These are phyloP conservation scores for Alternaria incomplexa DNA, from an alignment of 2,329 filamentous ascomycete species.

Conservation along the genomic window DNA sequence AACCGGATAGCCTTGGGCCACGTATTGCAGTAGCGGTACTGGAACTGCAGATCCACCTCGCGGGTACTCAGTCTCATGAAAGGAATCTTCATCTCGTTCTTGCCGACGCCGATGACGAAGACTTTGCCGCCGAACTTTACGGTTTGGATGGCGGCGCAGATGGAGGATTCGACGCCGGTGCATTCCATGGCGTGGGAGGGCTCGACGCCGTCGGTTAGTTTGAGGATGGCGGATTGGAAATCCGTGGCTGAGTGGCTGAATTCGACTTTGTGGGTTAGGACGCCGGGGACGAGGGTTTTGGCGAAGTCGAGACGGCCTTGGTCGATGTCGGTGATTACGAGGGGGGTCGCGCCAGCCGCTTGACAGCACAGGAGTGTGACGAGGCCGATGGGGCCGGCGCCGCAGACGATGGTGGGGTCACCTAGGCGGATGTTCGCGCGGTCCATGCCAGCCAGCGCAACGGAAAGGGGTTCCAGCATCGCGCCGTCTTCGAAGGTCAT, in stretches of 20 bases:
- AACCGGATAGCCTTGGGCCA: constrained; percentile 94
- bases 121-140: constrained; percentile 96
- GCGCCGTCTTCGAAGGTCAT: constrained; percentile 93
- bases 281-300: constrained; percentile 78
- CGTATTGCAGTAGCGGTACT: constrained; percentile 95
- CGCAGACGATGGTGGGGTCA: constrained; percentile 87
- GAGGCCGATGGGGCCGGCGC: constrained; percentile 91
- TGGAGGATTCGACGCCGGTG: constrained; percentile 90
- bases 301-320: constrained; percentile 84
- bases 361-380: constrained; percentile 80
- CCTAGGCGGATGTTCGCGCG: constrained; percentile 80
- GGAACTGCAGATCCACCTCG: constrained; percentile 94
- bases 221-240: constrained; percentile 71
- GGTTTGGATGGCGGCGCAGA: constrained; percentile 84
- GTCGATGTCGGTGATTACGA: constrained; percentile 95
- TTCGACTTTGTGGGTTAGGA: constrained; percentile 80
- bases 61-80: constrained; percentile 92
- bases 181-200: constrained; percentile 87
- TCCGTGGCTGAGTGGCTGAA: constrained; percentile 69
- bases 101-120: constrained; percentile 94
- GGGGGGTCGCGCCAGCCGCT: constrained; percentile 86
- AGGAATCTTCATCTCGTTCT: constrained; percentile 92
- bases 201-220: constrained; percentile 73
- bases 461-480: constrained; percentile 86
- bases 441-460: constrained; percentile 87